Evolutionary conservation across 176 grass and related monocot genomes (phyloP), one percentile per base, ranked within the genome.

Genomic region (Panicum miliaceum): DNA sequence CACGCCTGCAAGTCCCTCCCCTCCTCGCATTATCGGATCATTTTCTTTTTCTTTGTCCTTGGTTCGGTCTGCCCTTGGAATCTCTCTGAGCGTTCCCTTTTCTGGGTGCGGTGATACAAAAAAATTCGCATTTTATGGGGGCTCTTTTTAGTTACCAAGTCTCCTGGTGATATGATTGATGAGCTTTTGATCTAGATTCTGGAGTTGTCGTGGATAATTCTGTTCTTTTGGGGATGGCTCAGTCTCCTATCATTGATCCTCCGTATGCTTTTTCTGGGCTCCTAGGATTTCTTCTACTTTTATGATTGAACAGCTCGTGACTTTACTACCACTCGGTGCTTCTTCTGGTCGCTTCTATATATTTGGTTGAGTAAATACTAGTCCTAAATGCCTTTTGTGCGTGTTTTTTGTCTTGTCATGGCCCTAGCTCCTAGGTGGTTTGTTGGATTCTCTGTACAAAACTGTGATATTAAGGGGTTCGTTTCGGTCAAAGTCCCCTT

Each of bases 141-240:
- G 22, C 37, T 4, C 12, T 7, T 56, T 27, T 75, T 40, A 0
- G 8, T 47, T 72, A 14, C 58, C 15, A 16, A 23, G 4, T 51
- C 61, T 75, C 23, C 1, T 61, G 72, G 6, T 58, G 34, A 50
- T 53, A 26, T 70, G 80, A 76, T 77, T 74, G 22, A 5, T 43
- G 45, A 22, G 67, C 32, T 73, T 79, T 18, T 72, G 45, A 64
- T 74, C 57, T 56, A 43, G 70, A 68, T 76, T 64, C 72, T 12
- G 15, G 56, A 46, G 70, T 86, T 71, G 5, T 22, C 8, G 16
- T 42, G 52, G 63, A 63, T 81, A 26, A 76, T 89, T 51, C 20
- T 13, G 8, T 64, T 58, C 42, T 90, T 81, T 12, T 47, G 64
- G 46, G 13, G 63, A 81, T 81, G 61, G 3, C 7, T 29, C 8